Percentiles rank a stretch among this genome's conserved stretches.
Evolutionary conservation across 73 alveolate genomes (phyloP).

Genomic region (Tetrahymena malaccensis): DNA sequence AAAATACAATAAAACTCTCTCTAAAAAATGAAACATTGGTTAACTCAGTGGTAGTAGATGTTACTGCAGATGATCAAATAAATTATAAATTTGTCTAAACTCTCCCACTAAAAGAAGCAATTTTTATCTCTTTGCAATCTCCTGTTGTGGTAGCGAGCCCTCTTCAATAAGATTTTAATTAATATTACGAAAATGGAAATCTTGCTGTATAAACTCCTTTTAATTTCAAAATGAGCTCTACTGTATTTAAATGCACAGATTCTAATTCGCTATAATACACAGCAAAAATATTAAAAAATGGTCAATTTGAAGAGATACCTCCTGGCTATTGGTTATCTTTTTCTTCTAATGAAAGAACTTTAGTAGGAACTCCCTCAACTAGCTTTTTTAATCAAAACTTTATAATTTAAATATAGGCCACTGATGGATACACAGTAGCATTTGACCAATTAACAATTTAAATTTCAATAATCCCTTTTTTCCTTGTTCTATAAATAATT

Average conservation of each 20-base stretch:
- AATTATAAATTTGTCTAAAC: no score
- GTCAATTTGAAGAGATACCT: background rate
- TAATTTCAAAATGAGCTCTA: background rate
- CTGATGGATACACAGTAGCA: background rate
- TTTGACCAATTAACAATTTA: background rate
- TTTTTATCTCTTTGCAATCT: background rate
- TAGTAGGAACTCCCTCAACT: background rate
- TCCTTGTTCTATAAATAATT: no score
- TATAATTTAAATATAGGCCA: background rate
- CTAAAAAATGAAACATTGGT: background rate
- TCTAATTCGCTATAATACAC: background rate
- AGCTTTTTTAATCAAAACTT: no score
- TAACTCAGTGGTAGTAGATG: background rate
- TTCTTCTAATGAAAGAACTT: background rate
- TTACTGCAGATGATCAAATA: background rate
- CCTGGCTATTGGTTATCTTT: background rate
- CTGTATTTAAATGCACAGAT: background rate
- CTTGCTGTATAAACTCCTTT: background rate
- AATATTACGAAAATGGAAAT: background rate
- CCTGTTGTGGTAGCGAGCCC: background rate
- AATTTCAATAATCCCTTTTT: background rate
- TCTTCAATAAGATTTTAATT: background rate
- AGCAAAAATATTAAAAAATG: background rate
- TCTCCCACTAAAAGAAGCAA: background rate
- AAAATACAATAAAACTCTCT: background rate